Conservation (phyloP, 306 rosid species). For the Rubus idaeus region DNA sequence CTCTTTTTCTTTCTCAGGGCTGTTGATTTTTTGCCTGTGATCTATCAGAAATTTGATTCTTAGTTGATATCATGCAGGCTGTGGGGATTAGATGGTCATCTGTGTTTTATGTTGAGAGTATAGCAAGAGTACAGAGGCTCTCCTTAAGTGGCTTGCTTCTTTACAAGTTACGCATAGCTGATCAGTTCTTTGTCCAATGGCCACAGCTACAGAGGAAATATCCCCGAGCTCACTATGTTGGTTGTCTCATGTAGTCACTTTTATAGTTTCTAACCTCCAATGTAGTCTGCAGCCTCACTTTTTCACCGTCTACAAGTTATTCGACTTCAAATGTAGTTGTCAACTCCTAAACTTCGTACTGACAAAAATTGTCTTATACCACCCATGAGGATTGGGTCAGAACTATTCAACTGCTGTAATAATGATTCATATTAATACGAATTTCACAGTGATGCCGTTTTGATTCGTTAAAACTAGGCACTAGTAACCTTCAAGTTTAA, state of each 20-base stretch:
- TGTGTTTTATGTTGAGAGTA: conserved; percentile 88
- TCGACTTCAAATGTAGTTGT: neutral
- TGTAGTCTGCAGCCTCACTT: neutral
- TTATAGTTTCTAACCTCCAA: neutral
- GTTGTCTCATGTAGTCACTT: conserved; percentile 76
- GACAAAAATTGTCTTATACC: conserved; percentile 19
- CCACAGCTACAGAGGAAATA: conserved; percentile 69
- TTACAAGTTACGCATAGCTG: conserved; percentile 72
- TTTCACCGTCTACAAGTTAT: neutral
- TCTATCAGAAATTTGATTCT: neutral
- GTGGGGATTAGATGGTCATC: conserved; percentile 70
- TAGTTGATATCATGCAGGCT: neutral
- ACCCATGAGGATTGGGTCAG: neutral
- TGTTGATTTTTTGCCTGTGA: neutral
- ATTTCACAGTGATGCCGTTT: neutral
- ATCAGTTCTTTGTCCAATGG: conserved; percentile 95
- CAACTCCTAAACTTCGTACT: neutral
- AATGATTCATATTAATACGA: neutral
- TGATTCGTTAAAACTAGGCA: neutral
- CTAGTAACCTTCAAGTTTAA: neutral
- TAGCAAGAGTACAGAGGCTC: conserved; percentile 90
- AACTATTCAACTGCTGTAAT: neutral
- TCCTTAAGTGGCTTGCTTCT: conserved; percentile 88
- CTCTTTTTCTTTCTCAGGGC: neutral
- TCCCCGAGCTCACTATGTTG: conserved; percentile 79